These are phyloP conservation scores for Stephania japonica DNA, from an alignment of 164 flowering plant genomes.

Conservation along the genomic window DNA sequence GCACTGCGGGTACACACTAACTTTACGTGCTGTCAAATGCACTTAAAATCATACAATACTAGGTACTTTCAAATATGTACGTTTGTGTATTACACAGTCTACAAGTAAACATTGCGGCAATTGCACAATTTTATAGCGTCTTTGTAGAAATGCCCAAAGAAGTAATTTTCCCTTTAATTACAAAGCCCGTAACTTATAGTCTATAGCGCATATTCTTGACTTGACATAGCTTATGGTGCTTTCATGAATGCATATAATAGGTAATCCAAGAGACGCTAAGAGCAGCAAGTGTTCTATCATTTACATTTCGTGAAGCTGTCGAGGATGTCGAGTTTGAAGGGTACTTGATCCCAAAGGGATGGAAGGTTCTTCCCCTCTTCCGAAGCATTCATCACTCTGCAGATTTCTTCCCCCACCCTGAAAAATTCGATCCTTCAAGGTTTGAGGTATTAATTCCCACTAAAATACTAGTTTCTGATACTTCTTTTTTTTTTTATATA, in stretches of 20 bases:
- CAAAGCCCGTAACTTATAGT: not conserved
- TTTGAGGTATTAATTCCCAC: constrained; percentile 64
- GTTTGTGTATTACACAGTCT: not conserved
- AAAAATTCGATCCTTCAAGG: constrained; percentile 87
- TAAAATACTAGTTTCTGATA: no score
- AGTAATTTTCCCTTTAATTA: no score
- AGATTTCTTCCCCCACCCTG: constrained; percentile 72
- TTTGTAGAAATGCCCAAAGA: no score
- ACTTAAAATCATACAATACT: no score
- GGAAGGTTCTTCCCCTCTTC: constrained; percentile 96
- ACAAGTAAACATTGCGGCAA: no score
- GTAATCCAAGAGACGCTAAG: constrained; percentile 81
- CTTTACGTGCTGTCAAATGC: no score
- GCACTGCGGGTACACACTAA: no score
- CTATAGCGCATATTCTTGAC: no score
- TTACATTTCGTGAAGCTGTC: constrained; percentile 87
- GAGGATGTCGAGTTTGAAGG: constrained; percentile 81
- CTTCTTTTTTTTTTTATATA: no score
- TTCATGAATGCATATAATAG: constrained; percentile 18
- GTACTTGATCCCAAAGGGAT: constrained; percentile 76
- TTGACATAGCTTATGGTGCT: no score
- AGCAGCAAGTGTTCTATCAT: constrained; percentile 68
- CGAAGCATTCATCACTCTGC: constrained; percentile 74
- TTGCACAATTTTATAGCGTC: not conserved
- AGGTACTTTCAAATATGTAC: not conserved